Percentiles rank a stretch among this genome's conserved stretches.
Conservation (phyloP, 2,329 filamentous ascomycete species). For the Talaromyces rugulosus region DNA sequence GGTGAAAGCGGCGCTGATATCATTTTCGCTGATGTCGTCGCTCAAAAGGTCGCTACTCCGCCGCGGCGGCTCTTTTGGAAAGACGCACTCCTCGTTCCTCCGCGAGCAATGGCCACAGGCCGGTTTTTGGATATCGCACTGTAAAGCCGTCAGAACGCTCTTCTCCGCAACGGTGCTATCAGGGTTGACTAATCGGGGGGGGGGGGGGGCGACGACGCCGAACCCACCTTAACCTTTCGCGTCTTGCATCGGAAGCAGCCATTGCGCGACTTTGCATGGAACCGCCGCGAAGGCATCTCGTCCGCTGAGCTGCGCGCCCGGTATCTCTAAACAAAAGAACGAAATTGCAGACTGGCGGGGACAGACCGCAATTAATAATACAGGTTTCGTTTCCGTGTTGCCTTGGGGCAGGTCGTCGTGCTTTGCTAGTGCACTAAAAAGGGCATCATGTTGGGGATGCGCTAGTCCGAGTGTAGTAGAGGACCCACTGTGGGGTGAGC, state of each 20-base stretch:
- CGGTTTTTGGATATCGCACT: constrained; percentile 12
- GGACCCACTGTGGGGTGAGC: neutral
- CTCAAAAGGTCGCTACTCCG: neutral
- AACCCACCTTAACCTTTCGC: constrained; percentile 11
- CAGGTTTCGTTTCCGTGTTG: neutral
- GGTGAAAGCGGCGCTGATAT: neutral
- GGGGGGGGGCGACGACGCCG: neutral
- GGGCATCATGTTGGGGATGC: neutral
- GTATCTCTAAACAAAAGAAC: neutral
- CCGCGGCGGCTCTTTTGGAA: constrained; percentile 1
- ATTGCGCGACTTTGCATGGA: constrained; percentile 12
- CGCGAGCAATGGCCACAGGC: constrained; percentile 9
- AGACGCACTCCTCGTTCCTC: constrained; percentile 7
- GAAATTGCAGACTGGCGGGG: neutral
- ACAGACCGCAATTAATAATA: neutral
- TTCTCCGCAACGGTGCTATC: neutral
- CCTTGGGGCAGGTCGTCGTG: neutral
- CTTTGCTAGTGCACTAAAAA: neutral
- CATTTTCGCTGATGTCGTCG: neutral
- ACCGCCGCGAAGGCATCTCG: constrained; percentile 11
- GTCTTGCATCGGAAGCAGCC: constrained; percentile 10
- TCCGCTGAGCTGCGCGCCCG: neutral
- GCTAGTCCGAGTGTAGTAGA: neutral
- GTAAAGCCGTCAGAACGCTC: neutral
- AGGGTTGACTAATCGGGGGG: neutral